phyloP scores from a whole-genome alignment of 306 rosid species.

The Quercus alba region DNA sequence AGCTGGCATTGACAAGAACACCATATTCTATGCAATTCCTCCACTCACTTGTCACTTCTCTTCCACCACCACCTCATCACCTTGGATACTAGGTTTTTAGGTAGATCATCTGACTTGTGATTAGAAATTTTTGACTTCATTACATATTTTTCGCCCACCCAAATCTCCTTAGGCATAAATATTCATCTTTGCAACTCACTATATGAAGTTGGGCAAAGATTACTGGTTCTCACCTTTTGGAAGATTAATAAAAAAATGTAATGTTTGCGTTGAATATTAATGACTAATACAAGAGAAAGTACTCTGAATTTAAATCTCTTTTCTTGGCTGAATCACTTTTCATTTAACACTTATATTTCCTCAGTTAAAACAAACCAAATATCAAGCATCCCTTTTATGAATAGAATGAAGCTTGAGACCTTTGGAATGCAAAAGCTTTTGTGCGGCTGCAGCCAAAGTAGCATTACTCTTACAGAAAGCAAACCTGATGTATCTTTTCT shows the following conservation, averaged over 20 bases:
- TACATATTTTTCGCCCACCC: no score
- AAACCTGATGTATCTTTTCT: slow-evolving; percentile 68
- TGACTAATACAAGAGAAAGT: neutral
- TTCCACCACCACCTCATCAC: slow-evolving; percentile 8
- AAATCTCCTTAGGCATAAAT: no score
- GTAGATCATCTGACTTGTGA: neutral
- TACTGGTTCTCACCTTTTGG: neutral
- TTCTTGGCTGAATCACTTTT: neutral
- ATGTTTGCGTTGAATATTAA: neutral
- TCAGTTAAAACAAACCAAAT: neutral
- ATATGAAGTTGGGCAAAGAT: neutral
- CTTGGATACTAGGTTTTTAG: neutral
- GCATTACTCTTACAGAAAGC: slow-evolving; percentile 80
- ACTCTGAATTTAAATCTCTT: neutral
- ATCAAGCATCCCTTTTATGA: slow-evolving; percentile 6
- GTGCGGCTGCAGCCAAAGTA: slow-evolving; percentile 61
- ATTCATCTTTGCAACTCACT: neutral
- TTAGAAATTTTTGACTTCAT: neutral
- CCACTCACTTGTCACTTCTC: neutral
- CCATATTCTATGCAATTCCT: slow-evolving; percentile 4
- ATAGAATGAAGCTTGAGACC: slow-evolving; percentile 29
- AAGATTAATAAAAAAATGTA: neutral
- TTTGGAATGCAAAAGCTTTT: slow-evolving; percentile 41
- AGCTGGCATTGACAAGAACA: slow-evolving; percentile 8
- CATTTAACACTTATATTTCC: neutral